phyloP scores from a whole-genome alignment of 768 basidiomycete species.

The Suillus cothurnatus region DNA sequence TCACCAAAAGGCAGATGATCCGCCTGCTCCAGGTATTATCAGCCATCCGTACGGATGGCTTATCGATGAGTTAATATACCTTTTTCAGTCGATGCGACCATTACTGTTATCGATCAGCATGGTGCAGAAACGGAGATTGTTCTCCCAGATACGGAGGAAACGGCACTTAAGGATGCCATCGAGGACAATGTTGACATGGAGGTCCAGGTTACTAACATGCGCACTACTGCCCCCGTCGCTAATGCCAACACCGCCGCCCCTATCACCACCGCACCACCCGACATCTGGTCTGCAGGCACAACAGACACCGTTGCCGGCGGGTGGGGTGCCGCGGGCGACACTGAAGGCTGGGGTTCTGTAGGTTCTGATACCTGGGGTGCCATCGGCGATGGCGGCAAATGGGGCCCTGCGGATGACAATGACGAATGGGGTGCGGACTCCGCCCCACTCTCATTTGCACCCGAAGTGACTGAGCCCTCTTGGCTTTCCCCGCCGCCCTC shows the following conservation, averaged over 20 bases:
- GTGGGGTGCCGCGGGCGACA: conserved; percentile 17
- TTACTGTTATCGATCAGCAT: conserved; percentile 21
- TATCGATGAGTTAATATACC: conserved; percentile 13
- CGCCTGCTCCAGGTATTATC: conserved; percentile 7
- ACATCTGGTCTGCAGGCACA: neutral
- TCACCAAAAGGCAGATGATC: neutral
- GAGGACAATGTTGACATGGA: conserved; percentile 30
- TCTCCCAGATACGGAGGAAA: conserved; percentile 29
- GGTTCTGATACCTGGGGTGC: conserved; percentile 14
- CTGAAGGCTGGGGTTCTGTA: conserved; percentile 8
- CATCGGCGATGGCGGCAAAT: conserved; percentile 4
- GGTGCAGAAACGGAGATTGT: conserved; percentile 18
- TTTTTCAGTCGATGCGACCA: conserved; percentile 13
- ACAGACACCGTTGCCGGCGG: conserved; percentile 7
- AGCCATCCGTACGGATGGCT: conserved; percentile 7
- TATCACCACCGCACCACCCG: conserved; percentile 2
- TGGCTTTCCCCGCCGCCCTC: conserved; percentile 26
- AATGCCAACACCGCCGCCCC: neutral
- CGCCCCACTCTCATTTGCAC: conserved; percentile 7
- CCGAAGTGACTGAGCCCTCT: conserved; percentile 22
- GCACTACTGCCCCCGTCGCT: neutral
- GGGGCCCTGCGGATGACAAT: conserved; percentile 18
- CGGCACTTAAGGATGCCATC: conserved; percentile 27
- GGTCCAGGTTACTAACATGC: conserved; percentile 12
- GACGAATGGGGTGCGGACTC: conserved; percentile 14